Percentiles rank a stretch among this genome's conserved stretches.
phyloP scores from a whole-genome alignment of 1,284 basidiomycete species.

The Phaffia rhodozyma region DNA sequence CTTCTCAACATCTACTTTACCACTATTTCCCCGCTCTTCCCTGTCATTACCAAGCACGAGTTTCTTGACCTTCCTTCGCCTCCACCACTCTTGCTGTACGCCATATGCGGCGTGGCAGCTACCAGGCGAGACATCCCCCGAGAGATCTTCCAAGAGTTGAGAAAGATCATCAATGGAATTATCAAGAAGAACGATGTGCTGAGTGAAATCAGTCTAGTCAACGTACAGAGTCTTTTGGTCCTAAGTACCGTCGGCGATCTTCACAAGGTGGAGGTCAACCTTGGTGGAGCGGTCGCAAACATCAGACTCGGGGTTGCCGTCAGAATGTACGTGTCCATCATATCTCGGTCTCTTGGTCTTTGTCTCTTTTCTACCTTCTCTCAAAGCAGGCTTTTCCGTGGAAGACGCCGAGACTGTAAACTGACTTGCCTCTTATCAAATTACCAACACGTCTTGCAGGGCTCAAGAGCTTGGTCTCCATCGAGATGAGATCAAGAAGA shows the following conservation, averaged over 20 bases:
- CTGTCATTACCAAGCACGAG: slow-evolving; percentile 73
- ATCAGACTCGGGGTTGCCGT: slow-evolving; percentile 44
- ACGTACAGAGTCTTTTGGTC: slow-evolving; percentile 80
- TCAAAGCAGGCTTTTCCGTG: background rate
- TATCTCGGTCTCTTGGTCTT: slow-evolving; percentile 5
- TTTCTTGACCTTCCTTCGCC: slow-evolving; percentile 45
- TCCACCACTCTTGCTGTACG: slow-evolving; percentile 56
- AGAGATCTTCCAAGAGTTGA: slow-evolving; percentile 67
- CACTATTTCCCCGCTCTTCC: slow-evolving; percentile 70
- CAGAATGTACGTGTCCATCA: slow-evolving; percentile 53
- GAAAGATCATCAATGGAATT: slow-evolving; percentile 69
- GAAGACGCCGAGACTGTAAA: slow-evolving; percentile 5
- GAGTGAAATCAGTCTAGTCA: slow-evolving; percentile 69
- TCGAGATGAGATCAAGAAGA: slow-evolving; percentile 48
- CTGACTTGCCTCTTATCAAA: background rate
- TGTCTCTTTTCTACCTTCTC: slow-evolving; percentile 23
- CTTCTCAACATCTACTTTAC: slow-evolving; percentile 85
- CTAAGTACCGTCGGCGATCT: slow-evolving; percentile 50
- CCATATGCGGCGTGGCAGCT: slow-evolving; percentile 83
- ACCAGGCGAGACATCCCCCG: slow-evolving; percentile 71
- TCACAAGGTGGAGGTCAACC: slow-evolving; percentile 34
- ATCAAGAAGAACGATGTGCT: slow-evolving; percentile 83
- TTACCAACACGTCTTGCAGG: slow-evolving; percentile 33
- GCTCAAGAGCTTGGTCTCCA: slow-evolving; percentile 88
- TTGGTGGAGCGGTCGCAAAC: slow-evolving; percentile 30